Base-by-base conservation (phyloP, 495 filamentous ascomycete genomes). In the Penicillium malachiteum region DNA sequence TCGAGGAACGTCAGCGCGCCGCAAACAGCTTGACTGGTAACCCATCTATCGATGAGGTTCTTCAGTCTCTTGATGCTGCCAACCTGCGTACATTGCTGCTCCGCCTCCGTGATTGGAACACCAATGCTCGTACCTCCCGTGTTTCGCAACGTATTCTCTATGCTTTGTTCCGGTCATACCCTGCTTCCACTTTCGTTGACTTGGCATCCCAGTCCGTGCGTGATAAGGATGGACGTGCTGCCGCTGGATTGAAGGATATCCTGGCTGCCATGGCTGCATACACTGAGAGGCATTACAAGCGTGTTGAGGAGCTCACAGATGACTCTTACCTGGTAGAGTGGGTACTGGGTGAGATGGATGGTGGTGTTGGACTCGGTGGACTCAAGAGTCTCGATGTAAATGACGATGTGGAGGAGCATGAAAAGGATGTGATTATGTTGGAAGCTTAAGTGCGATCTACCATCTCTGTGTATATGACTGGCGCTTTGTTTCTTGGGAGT, bases 301-400 rank as follows among this genome's bases (percentile, higher is more conserved):
- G 92, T 47, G 78, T 93, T 56, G 92, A 96, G 66, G 90, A 92
- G 60, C 74, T 96, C 48, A 81, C 88, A n/a, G 92, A 97, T 70
- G 93, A 97, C 73, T 95, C 91, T 65, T 97, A 89, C 70, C 71
- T 99, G 56, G 82, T 99, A 9, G 91, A 96, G 70, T 97, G 92
- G 78, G 89, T 94, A 42, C 76, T 99, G 45, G 78, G 82, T 59
- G 88, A 96, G 76, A 99, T 99, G 95, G 92, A 95, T 65, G 87
- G 84, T 52, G 77, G 72, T 57, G 64, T 81, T 21, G 73, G 71
- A 6, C 66, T 75, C 33, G 70, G 70, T 46, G 70, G 65, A 17
- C 71, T 82, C 52, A 64, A 54, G 40, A 51, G 52, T 58, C 40
- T 52, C 11, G 50, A 52, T 39, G 42, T 50, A 21, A 58, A 61